These are phyloP conservation scores for Barbarea vulgaris DNA, from an alignment of 345 rosid species.

Conservation along the genomic window DNA sequence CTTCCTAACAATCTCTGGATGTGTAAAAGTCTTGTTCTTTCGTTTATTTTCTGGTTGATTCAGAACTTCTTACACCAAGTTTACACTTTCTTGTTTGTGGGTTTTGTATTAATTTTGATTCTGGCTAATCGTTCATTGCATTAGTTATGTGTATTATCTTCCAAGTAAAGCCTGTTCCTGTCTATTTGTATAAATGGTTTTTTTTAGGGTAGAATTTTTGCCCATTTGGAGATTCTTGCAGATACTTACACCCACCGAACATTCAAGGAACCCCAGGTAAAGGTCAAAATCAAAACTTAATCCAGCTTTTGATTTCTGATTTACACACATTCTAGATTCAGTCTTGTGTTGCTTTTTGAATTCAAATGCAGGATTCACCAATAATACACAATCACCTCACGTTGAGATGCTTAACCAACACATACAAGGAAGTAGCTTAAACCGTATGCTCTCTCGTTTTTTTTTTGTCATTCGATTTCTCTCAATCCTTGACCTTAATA, in stretches of 20 bases:
- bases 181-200: not conserved
- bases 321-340: not conserved
- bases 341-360: slow-evolving; percentile 1
- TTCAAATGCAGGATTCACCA: slow-evolving; percentile 32
- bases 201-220: slow-evolving; percentile 71
- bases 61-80: not conserved
- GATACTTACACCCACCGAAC: slow-evolving; percentile 62
- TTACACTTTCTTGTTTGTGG: not conserved
- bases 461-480: not conserved
- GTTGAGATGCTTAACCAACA: slow-evolving; percentile 20
- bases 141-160: not conserved
- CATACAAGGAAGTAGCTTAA: not conserved
- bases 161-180: not conserved
- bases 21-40: slow-evolving; percentile 12
- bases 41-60: not conserved
- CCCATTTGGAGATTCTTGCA: slow-evolving; percentile 81
- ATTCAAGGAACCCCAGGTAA: slow-evolving; percentile 19
- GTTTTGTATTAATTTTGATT: not conserved
- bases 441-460: slow-evolving; percentile 18
- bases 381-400: slow-evolving; percentile 10
- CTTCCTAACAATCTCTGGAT: slow-evolving; percentile 1
- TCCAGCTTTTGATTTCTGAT: not conserved
- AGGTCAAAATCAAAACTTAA: not conserved
- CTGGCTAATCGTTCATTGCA: not conserved
- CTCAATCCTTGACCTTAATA: not conserved